Evolutionary conservation across 805 yeast species (phyloP).

Genomic region (Millerozyma miso): DNA sequence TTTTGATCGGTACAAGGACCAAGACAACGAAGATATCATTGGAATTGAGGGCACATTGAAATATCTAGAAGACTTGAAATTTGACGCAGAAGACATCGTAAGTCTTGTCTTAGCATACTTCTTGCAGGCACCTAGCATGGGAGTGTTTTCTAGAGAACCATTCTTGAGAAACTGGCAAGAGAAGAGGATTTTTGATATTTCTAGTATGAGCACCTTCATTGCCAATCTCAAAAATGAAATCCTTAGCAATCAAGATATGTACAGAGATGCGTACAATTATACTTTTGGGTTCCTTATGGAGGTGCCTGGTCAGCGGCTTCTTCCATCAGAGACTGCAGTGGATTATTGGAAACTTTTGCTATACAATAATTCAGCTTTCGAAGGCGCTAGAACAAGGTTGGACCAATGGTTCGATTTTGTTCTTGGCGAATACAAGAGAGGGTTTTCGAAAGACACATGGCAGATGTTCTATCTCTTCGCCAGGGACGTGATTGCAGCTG

Average conservation of each 20-base stretch:
- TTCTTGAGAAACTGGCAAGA: constrained; percentile 60
- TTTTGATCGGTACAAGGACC: constrained; percentile 31
- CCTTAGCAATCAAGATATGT: constrained; percentile 26
- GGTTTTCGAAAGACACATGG: constrained; percentile 77
- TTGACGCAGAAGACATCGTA: constrained; percentile 69
- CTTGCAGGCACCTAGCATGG: constrained; percentile 62
- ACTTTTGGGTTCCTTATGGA: constrained; percentile 67
- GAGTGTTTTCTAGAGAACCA: constrained; percentile 47
- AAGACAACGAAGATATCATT: constrained; percentile 36
- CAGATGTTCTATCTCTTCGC: constrained; percentile 72
- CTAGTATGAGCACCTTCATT: constrained; percentile 42
- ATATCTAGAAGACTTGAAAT: constrained; percentile 62
- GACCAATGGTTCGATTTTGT: constrained; percentile 61
- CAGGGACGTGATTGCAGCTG: constrained; percentile 40
- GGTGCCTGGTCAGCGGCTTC: constrained; percentile 46
- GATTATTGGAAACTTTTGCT: constrained; percentile 78
- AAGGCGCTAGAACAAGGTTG: constrained; percentile 22
- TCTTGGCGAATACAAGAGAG: constrained; percentile 34
- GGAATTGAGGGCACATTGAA: constrained; percentile 75
- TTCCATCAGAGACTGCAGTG: constrained; percentile 58
- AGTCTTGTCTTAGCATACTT: constrained; percentile 70
- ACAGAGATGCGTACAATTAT: constrained; percentile 62
- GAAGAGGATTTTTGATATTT: constrained; percentile 25
- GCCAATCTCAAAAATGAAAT: constrained; percentile 10
- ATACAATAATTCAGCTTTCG: constrained; percentile 5